phyloP scores from a whole-genome alignment of 768 basidiomycete species.

The Pulveroboletus sp. region DNA sequence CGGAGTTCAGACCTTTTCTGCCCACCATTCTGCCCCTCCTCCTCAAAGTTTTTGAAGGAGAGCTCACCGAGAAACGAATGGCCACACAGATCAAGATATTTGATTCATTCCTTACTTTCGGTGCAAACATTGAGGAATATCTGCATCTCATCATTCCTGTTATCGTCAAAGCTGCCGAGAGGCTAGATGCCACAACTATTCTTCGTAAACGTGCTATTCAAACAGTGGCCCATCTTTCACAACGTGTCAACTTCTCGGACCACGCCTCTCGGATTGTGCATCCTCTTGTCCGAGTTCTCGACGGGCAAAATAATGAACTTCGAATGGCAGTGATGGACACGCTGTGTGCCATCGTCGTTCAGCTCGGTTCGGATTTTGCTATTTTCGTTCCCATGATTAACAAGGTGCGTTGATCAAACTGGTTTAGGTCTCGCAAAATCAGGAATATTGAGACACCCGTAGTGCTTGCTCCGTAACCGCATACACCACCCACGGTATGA shows the following conservation, averaged over 20 bases:
- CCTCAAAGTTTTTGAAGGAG: constrained; percentile 89
- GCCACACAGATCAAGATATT: constrained; percentile 87
- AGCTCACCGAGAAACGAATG: constrained; percentile 74
- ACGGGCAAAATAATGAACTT: constrained; percentile 71
- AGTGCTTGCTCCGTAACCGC: constrained; percentile 76
- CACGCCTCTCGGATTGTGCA: constrained; percentile 97
- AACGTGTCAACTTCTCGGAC: constrained; percentile 95
- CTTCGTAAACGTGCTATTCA: constrained; percentile 88
- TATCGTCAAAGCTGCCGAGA: constrained; percentile 88
- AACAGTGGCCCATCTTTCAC: constrained; percentile 86
- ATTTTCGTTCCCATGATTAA: constrained; percentile 97
- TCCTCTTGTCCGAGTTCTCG: constrained; percentile 86
- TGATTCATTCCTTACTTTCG: constrained; percentile 93
- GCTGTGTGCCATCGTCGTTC: constrained; percentile 85
- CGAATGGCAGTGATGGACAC: constrained; percentile 89
- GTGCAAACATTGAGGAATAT: constrained; percentile 96
- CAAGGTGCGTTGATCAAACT: constrained; percentile 53
- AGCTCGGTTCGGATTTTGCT: constrained; percentile 94
- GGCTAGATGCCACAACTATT: constrained; percentile 65
- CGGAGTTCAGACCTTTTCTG: constrained; percentile 96
- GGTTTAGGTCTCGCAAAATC: background rate
- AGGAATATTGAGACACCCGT: constrained; percentile 5
- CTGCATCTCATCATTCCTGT: constrained; percentile 95
- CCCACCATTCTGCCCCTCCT: constrained; percentile 87
- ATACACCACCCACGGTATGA: constrained; percentile 86